Percentiles rank a stretch among this genome's conserved stretches.
Evolutionary conservation across 106 monocot genomes (phyloP).

Genomic region (Dactylorhiza incarnata): DNA sequence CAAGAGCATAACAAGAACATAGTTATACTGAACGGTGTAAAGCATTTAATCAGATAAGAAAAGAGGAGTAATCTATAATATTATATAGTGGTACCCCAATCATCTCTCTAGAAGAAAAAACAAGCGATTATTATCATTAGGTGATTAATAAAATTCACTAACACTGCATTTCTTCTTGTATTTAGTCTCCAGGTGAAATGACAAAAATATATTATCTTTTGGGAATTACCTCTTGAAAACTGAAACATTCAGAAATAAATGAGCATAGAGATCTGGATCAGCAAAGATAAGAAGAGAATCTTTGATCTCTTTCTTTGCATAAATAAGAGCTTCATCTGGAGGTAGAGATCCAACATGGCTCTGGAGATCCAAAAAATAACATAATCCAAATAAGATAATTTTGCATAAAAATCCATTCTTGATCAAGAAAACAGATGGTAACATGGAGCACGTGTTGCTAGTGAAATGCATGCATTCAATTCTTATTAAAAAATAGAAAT

Average conservation of each 20-base stretch:
- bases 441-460: background rate
- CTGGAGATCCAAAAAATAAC: constrained; percentile 7
- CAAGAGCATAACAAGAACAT: too few species aligned
- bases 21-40: too few species aligned
- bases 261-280: constrained; percentile 60
- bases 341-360: constrained; percentile 27
- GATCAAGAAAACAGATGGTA: background rate
- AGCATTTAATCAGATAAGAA: too few species aligned
- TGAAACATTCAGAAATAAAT: constrained; percentile 64
- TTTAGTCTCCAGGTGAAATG: background rate
- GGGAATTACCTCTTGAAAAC: constrained; percentile 53
- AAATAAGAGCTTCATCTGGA: constrained; percentile 47
- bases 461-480: background rate
- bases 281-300: constrained; percentile 36
- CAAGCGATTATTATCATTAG: too few species aligned
- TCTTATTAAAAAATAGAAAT: too few species aligned
- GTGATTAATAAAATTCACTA: background rate
- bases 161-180: background rate
- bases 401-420: background rate
- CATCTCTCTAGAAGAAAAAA: too few species aligned
- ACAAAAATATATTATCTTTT: background rate
- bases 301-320: constrained; percentile 64
- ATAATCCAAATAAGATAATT: background rate
- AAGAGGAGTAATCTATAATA: too few species aligned
- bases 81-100: too few species aligned